Base-by-base conservation (phyloP, 2,329 filamentous ascomycete genomes). In the Cladophialophora yegresii region DNA sequence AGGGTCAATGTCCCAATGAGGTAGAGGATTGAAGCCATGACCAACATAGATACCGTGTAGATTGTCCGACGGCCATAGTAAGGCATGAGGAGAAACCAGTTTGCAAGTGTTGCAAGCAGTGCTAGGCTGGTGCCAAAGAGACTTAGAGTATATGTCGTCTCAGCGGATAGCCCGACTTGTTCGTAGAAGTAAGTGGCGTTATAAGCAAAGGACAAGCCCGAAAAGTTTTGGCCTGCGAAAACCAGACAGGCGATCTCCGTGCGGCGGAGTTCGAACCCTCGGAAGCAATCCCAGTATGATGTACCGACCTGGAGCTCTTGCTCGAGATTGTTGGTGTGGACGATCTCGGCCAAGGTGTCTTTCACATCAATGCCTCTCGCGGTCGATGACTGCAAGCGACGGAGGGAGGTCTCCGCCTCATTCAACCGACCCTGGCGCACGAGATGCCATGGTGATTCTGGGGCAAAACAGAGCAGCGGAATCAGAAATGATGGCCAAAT, bases 111-210 rank as follows among this genome's bases (percentile, higher is more conserved):
- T 2, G 83, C 83, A 4, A 82, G 73, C 55, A 83, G 79, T 8
- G 81, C 82, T 71, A 89, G 85, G 57, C 80, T 85, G 67, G 88
- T 87, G 73, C 87, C 82, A 60, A 87, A 86, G 6, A 80, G 68
- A 1, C 75, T 73, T 1, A 80, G 67, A 26, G 74, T 70, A 71
- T 78, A 81, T 0, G 77, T 72, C 8, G 72, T 70, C 8, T 58
- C 63, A 1, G 64, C 58, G n/a, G 67, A 58, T 20, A 80, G 73
- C 5, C 78, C 78, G 20, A 78, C 78, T 58, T 77, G 75, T 26
- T 73, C 70, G 68, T 76, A 78, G 72, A 80, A 80, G 36, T 76
- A 76, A 1, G 75, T 73, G 0, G 76, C 74, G 30, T 74, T 74
- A 58, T 76, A 76, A 2, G 64, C 75, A 57, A 80, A 74, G 4